phyloP scores from a whole-genome alignment of 371 early-diverging fungal genomes.

The Apophysomyces elegans region DNA sequence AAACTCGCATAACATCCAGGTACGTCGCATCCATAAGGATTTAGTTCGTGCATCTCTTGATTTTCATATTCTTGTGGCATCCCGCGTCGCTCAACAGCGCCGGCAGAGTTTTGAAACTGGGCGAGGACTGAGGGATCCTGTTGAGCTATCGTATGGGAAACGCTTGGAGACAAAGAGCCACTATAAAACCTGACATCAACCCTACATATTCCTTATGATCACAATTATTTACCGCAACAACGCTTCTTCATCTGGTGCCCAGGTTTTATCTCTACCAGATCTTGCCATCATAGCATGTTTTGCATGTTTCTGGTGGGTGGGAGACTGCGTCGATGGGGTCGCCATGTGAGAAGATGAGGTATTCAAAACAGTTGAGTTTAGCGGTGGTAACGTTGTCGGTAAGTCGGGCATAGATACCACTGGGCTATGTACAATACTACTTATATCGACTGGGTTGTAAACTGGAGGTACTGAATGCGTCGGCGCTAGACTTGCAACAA shows the following conservation, averaged over 20 bases:
- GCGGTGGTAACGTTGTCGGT: constrained; percentile 16
- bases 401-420: constrained; percentile 9
- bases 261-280: not conserved
- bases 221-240: not conserved
- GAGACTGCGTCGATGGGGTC: constrained; percentile 1
- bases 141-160: not conserved
- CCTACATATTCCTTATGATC: not conserved
- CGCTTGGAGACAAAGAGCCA: constrained; percentile 10
- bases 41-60: constrained; percentile 27
- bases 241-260: constrained; percentile 8
- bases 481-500: constrained; percentile 12
- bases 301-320: not conserved
- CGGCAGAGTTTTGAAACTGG: constrained; percentile 19
- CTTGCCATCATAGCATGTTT: constrained; percentile 1
- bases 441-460: constrained; percentile 13
- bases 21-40: constrained; percentile 77
- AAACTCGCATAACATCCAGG: constrained; percentile 65
- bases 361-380: constrained; percentile 10
- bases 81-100: constrained; percentile 3
- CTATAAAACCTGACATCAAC: not conserved
- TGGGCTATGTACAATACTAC: constrained; percentile 13
- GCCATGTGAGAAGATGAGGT: constrained; percentile 8
- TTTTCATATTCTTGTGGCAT: constrained; percentile 9
- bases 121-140: constrained; percentile 34
- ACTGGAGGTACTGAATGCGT: constrained; percentile 7